Base-by-base conservation (phyloP, 257 asterid species). In the Rehmannia glutinosa region DNA sequence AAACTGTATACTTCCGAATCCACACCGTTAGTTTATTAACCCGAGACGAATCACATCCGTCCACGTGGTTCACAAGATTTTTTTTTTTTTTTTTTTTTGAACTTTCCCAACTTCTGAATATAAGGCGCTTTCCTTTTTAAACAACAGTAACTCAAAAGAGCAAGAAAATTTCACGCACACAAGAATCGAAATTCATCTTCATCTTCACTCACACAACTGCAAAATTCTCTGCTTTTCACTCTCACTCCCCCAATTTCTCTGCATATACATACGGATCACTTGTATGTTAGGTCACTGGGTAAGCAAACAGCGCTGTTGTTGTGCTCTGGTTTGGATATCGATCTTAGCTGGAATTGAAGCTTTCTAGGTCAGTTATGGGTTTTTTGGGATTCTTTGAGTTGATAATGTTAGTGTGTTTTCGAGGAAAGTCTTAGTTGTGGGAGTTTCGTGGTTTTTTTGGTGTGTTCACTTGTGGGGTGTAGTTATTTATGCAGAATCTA, bases 301-400 rank as follows among this genome's bases (percentile, higher is more conserved):
- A 36, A 41, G 66, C 54, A 70, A n/a, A 56, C 33, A 3, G 47
- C 27, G 52, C 43, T 20, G 51, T 42, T 17, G 46, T 25, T 73
- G 43, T 54, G 62, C 54, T 56, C 25, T 41, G 70, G 38, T 59
- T 36, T 55, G 83, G 43, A 54, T 62, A 28, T 66, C 72, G 74
- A 67, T 71, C 62, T 69, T 39, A 38, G 72, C 82, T 63, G 67
- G 76, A 77, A 67, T 57, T 52, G 76, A 57, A 71, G 76, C 58
- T 62, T 62, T 49, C 43, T 45, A 13, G 35, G 50, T 57, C 13
- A 20, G 20, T 52, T 76, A 6, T 27, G 59, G 64, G 67, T 24
- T 76, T 39, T n/a, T 9, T 17, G 24, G 28, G 27, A 13, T 13
- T 10, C 5, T 2, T 49, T 2, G 33, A 60, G 63, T 25, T 52